phyloP scores from a whole-genome alignment of 768 basidiomycete species.

The Mycena leptocephala region DNA sequence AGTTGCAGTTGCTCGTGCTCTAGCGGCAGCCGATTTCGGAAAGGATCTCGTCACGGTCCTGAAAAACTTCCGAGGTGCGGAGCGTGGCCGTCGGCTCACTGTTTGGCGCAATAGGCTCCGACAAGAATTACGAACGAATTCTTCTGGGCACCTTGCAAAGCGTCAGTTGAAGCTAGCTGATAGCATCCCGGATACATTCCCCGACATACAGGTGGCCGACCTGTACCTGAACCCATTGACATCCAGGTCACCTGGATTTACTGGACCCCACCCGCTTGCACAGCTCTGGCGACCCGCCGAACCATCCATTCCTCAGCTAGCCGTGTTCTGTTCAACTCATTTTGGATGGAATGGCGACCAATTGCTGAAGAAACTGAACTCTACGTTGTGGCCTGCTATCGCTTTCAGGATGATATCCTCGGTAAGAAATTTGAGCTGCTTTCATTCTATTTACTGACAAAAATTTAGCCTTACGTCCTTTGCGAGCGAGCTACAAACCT shows the following conservation, averaged over 20 bases:
- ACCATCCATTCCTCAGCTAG: not conserved
- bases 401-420: not conserved
- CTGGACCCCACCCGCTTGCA: not conserved
- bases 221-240: not conserved
- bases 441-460: not conserved
- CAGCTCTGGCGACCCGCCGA: too few species aligned
- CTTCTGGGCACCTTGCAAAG: not conserved
- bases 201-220: not conserved
- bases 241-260: not conserved
- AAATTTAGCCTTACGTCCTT: not conserved
- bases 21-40: not conserved
- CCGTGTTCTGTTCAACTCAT: not conserved
- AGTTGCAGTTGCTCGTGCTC: not conserved
- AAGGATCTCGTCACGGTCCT: not conserved
- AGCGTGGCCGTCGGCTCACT: not conserved
- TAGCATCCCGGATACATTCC: not conserved
- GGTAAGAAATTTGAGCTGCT: not conserved
- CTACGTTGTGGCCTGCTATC: not conserved
- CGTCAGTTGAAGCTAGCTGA: not conserved
- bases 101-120: not conserved
- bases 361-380: not conserved
- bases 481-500: not conserved
- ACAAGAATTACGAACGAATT: not conserved
- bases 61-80: not conserved
- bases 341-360: not conserved